Conservation (phyloP, 352 stramenopile species). For the Phytophthora lateralis region DNA sequence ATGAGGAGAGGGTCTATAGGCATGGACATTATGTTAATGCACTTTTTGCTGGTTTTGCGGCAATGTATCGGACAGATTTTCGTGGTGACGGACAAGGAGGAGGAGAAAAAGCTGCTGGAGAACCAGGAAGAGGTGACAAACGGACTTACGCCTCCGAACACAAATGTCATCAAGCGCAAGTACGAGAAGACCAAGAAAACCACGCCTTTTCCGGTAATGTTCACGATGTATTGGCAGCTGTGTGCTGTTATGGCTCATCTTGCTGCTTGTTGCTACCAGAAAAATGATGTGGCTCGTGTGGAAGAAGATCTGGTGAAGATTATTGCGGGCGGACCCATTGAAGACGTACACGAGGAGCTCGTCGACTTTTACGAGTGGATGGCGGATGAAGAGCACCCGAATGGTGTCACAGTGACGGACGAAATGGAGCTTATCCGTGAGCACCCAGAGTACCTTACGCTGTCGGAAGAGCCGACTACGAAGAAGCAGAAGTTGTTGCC, state of each 20-base stretch:
- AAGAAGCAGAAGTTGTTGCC: slow-evolving; percentile 49
- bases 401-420: slow-evolving; percentile 74
- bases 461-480: slow-evolving; percentile 51
- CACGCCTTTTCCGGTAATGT: slow-evolving; percentile 70
- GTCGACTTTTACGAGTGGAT: slow-evolving; percentile 91
- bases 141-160: slow-evolving; percentile 85
- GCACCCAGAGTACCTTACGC: slow-evolving; percentile 79
- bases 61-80: slow-evolving; percentile 62
- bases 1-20: not conserved
- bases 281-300: slow-evolving; percentile 81
- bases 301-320: slow-evolving; percentile 88
- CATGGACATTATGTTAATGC: not conserved
- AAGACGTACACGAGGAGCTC: slow-evolving; percentile 87
- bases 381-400: slow-evolving; percentile 73
- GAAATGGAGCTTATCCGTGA: slow-evolving; percentile 85
- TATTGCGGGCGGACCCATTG: slow-evolving; percentile 68
- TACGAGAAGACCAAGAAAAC: slow-evolving; percentile 89
- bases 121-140: slow-evolving; percentile 67
- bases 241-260: not conserved
- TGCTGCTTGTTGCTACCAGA: slow-evolving; percentile 39
- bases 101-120: slow-evolving; percentile 71
- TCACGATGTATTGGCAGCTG: not conserved
- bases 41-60: slow-evolving; percentile 3
- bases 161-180: slow-evolving; percentile 88
- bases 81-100: slow-evolving; percentile 79